Evolutionary conservation across 345 rosid genomes (phyloP), one percentile per base, ranked within the genome.

Genomic region (Firmiana major): DNA sequence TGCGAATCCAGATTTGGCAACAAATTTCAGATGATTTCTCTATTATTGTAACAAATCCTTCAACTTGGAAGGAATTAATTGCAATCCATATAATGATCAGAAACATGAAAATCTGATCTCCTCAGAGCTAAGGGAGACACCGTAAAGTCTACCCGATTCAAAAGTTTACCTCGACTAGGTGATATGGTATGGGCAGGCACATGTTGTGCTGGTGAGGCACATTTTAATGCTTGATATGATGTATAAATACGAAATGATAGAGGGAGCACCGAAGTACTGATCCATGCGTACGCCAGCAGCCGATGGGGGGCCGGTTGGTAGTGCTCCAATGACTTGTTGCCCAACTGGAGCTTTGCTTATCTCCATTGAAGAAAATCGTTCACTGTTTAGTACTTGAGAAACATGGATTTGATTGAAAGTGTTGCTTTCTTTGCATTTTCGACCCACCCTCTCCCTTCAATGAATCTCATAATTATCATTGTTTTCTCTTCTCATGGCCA

Each of bases 251-350:
- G 80, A 82, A 76, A 67, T 74, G 81, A 84, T 74, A 19, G 69
- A 55, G 73, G 74, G 42, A 59, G 60, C 73, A 79, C 77, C 57
- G 63, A 59, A 24, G 62, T 17, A 36, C 64, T 79, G 79, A 73
- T 69, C 83, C 79, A 73, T 80, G 64, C 65, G 55, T 54, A 75
- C 45, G 77, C 28, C 15, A 21, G 60, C 66, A 22, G 79, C 51
- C 7, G 45, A 17, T 66, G 77, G 75, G 75, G 86, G 82, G 67
- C 84, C 81, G n/a, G 79, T 16, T 46, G 77, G 15, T 76, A 83
- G 81, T 83, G 89, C 78, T 79, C 54, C 31, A 71, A 79, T 86
- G 90, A 86, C 88, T 85, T 87, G 88, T 85, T 86, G 85, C 86
- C 89, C 89, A 75, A 13, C 81, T 85, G 85, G 82, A 78, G 80